Conservation (phyloP, 805 yeast species). For the Yarrowia divulgata region DNA sequence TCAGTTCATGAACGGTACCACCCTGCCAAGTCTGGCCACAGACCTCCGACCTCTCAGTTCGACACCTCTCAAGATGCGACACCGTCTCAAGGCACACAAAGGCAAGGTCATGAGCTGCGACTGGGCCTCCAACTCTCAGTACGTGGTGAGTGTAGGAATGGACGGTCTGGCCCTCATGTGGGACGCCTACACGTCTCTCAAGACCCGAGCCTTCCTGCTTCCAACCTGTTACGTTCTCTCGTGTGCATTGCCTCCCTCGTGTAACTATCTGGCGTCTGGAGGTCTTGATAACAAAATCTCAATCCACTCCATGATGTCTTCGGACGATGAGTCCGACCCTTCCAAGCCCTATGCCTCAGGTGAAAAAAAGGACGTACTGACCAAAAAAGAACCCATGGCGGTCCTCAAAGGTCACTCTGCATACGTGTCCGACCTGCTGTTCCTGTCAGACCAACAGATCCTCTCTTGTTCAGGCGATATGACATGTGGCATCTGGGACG, state of each 20-base stretch:
- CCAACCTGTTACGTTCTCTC: slow-evolving; percentile 81
- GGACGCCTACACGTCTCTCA: slow-evolving; percentile 78
- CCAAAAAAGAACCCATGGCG: slow-evolving; percentile 54
- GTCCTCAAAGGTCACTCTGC: slow-evolving; percentile 82
- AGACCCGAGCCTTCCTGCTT: slow-evolving; percentile 71
- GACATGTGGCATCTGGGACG: slow-evolving; percentile 83
- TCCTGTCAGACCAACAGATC: slow-evolving; percentile 62
- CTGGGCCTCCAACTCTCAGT: slow-evolving; percentile 71
- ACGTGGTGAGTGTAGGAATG: slow-evolving; percentile 76
- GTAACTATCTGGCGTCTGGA: slow-evolving; percentile 73
- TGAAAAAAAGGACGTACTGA: not conserved
- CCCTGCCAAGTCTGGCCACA: slow-evolving; percentile 7
- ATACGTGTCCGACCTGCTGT: slow-evolving; percentile 77
- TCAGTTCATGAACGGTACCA: slow-evolving; percentile 19
- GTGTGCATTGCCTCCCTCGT: slow-evolving; percentile 75
- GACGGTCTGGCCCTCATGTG: slow-evolving; percentile 86
- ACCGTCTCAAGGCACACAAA: slow-evolving; percentile 62
- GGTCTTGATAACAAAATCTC: slow-evolving; percentile 74
- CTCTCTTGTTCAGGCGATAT: slow-evolving; percentile 84
- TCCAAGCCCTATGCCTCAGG: not conserved
- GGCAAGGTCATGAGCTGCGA: slow-evolving; percentile 72
- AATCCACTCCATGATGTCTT: slow-evolving; percentile 5
- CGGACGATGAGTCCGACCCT: slow-evolving; percentile 7
- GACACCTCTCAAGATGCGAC: not conserved
- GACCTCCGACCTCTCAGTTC: slow-evolving; percentile 2